A percentile compares a stretch with the other conserved stretches of the same genome.
phyloP scores from a whole-genome alignment of 768 basidiomycete species.

The Bullera alba region DNA sequence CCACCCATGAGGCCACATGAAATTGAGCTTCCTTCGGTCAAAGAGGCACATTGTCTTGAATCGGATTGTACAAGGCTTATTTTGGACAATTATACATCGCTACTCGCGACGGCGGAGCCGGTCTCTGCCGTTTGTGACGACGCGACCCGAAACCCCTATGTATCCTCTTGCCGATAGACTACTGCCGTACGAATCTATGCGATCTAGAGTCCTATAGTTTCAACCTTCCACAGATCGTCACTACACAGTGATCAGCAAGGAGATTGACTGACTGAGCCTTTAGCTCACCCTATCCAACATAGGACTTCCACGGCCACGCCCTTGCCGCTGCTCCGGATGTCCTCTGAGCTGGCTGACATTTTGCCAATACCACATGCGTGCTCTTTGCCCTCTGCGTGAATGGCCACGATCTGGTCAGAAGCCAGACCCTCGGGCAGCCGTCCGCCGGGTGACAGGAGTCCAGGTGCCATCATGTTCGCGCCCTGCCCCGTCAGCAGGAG shows the following conservation, averaged over 20 bases:
- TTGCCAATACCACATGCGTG: conserved; percentile 81
- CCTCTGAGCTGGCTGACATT: conserved; percentile 73
- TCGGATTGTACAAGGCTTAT: too few relatives aligned
- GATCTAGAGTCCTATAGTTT: conserved; percentile 11
- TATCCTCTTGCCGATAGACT: too few relatives aligned
- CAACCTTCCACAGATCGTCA: conserved; percentile 23
- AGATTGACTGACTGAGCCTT: too few relatives aligned
- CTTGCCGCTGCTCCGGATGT: conserved; percentile 84
- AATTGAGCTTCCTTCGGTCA: too few relatives aligned
- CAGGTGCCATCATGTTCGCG: conserved; percentile 57
- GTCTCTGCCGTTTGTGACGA: too few relatives aligned
- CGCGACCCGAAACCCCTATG: too few relatives aligned
- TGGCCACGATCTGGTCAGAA: conserved; percentile 71
- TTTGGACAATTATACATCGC: too few relatives aligned
- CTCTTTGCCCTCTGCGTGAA: conserved; percentile 93
- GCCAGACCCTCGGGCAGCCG: conserved; percentile 69
- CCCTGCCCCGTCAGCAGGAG: conserved; percentile 46
- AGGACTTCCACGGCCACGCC: conserved; percentile 80
- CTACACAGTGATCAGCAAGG: too few relatives aligned
- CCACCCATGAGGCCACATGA: too few relatives aligned
- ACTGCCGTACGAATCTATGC: too few relatives aligned
- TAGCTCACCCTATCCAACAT: conserved; percentile 44
- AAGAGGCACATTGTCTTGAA: too few relatives aligned
- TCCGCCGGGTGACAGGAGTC: conserved; percentile 86
- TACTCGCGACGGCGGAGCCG: too few relatives aligned